phyloP scores from a whole-genome alignment of 257 asterid species.

The Leptodermis oblonga region DNA sequence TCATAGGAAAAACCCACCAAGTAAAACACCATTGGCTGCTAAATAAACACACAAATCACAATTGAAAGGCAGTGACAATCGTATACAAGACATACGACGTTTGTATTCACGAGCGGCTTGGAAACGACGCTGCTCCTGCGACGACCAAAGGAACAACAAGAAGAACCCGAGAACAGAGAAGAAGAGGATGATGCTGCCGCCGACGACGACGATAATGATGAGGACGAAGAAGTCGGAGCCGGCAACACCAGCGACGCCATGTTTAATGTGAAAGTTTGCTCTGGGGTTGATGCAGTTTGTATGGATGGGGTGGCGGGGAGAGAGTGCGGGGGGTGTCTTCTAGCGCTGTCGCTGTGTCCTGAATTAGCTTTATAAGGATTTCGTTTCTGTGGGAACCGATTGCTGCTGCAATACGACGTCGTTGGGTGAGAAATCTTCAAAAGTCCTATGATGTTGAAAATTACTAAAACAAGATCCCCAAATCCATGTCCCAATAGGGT shows the following conservation, averaged over 20 bases:
- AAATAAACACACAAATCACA: neutral
- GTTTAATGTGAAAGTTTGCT: neutral
- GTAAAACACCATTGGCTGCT: neutral
- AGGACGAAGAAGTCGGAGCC: constrained; percentile 28
- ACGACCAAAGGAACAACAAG: constrained; percentile 8
- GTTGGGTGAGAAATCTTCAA: too few species aligned
- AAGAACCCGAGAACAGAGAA: constrained; percentile 23
- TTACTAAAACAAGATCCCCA: too few species aligned
- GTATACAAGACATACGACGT: constrained; percentile 33
- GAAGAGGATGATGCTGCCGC: constrained; percentile 17
- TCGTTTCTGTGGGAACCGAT: constrained; percentile 8
- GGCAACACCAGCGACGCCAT: constrained; percentile 49
- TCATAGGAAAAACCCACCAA: neutral
- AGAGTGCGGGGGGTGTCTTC: too few species aligned
- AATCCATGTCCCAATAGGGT: too few species aligned
- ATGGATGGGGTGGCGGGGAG: constrained; percentile 6
- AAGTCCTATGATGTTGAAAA: too few species aligned
- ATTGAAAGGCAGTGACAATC: neutral
- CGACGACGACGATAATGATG: constrained; percentile 3
- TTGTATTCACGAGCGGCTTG: constrained; percentile 22
- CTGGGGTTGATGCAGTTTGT: neutral
- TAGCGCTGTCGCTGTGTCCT: neutral
- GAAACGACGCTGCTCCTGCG: constrained; percentile 23
- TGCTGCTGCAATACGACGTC: constrained; percentile 3
- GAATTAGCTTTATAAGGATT: constrained; percentile 4